phyloP scores from a whole-genome alignment of 1,284 basidiomycete genomes.

The Leccinum pallidistipes region DNA sequence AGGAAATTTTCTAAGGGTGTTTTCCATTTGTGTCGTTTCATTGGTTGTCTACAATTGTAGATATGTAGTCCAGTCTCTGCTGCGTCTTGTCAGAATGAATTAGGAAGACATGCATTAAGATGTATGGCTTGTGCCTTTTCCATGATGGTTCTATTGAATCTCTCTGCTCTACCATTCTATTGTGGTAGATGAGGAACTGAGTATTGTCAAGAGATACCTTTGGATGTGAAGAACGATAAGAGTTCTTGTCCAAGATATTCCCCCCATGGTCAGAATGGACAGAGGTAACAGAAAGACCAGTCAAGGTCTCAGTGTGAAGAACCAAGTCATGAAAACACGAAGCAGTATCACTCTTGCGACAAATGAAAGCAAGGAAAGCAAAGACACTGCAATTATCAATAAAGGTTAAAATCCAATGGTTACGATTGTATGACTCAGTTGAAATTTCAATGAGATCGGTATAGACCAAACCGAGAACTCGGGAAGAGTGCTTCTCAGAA shows the following conservation, averaged over 20 bases:
- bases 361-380: not conserved
- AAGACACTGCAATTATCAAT: not conserved
- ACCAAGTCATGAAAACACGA: not conserved
- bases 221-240: not conserved
- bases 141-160: not conserved
- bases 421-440: not conserved
- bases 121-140: too few relatives aligned
- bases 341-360: not conserved
- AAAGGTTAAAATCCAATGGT: not conserved
- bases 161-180: not conserved
- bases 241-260: not conserved
- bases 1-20: too few relatives aligned
- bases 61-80: too few relatives aligned
- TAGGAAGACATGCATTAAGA: too few relatives aligned
- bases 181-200: not conserved
- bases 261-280: not conserved
- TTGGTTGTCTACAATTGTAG: too few relatives aligned
- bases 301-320: not conserved
- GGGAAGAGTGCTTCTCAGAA: not conserved
- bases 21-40: too few relatives aligned
- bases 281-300: not conserved
- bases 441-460: not conserved
- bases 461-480: not conserved
- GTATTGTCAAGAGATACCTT: not conserved
- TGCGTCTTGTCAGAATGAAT: too few relatives aligned